Conservation (phyloP, 257 asterid species). For the Solanum bulbocastanum region DNA sequence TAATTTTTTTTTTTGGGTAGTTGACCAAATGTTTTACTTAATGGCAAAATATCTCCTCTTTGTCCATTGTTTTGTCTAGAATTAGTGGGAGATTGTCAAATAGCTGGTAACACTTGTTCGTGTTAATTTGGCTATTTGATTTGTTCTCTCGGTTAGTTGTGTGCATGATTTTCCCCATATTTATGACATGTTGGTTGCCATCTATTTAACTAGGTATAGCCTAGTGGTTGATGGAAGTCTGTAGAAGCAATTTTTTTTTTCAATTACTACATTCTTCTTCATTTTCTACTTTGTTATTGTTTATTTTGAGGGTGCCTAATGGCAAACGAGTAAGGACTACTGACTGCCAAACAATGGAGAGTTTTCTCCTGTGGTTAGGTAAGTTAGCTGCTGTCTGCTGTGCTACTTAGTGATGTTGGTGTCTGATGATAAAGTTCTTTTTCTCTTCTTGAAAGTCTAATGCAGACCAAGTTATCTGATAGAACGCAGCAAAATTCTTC, state of each 20-base stretch:
- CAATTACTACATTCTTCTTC: neutral
- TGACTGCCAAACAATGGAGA: neutral
- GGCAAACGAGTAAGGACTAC: neutral
- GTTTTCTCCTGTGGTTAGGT: neutral
- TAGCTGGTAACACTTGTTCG: neutral
- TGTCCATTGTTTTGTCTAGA: neutral
- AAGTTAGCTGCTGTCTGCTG: neutral
- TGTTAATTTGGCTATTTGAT: neutral
- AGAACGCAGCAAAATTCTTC: neutral
- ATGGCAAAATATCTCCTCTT: neutral
- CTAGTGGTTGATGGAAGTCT: neutral
- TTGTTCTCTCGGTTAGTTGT: neutral
- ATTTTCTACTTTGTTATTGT: neutral
- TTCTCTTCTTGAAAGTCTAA: neutral
- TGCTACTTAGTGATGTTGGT: neutral
- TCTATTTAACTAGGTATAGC: neutral
- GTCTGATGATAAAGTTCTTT: neutral
- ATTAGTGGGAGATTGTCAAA: neutral
- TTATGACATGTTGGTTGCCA: neutral
- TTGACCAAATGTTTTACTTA: neutral
- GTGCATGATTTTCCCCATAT: neutral
- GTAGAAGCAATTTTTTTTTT: no score
- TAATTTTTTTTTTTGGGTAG: neutral
- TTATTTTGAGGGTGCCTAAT: neutral
- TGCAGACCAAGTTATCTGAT: neutral